These are phyloP conservation scores for Eucalyptus sp. DNA, from an alignment of 345 rosid genomes.

Conservation along the genomic window DNA sequence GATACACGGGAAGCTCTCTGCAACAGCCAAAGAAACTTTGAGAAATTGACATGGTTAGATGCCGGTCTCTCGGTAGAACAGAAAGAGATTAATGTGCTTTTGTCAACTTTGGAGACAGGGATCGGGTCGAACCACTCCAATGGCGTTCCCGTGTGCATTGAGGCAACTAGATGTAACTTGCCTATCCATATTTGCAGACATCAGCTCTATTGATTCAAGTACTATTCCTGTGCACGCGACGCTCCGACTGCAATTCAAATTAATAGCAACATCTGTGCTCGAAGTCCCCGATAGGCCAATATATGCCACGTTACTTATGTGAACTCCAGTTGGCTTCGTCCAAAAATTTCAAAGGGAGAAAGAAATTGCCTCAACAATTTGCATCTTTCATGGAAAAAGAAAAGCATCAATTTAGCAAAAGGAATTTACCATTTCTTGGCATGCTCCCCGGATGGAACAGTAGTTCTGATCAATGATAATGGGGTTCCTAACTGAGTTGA, in stretches of 20 bases:
- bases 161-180: conserved; percentile 6
- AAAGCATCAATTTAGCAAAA: neutral
- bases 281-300: conserved; percentile 11
- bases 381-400: neutral
- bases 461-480: conserved; percentile 26
- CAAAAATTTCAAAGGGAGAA: neutral
- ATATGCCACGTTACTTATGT: conserved; percentile 12
- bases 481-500: conserved; percentile 12
- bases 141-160: conserved; percentile 12
- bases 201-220: neutral
- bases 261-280: conserved; percentile 10
- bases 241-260: conserved; percentile 19
- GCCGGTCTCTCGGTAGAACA: neutral
- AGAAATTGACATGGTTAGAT: neutral
- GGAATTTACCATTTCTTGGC: conserved; percentile 9
- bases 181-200: neutral
- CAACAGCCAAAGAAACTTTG: neutral
- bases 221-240: conserved; percentile 12
- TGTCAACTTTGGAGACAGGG: neutral
- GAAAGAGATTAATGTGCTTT: neutral
- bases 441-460: conserved; percentile 10
- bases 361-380: neutral
- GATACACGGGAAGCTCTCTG: neutral
- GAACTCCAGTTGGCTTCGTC: conserved; percentile 14
- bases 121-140: neutral